These are phyloP conservation scores for Babesia ovata DNA, from an alignment of 169 alveolate species.

Conservation along the genomic window DNA sequence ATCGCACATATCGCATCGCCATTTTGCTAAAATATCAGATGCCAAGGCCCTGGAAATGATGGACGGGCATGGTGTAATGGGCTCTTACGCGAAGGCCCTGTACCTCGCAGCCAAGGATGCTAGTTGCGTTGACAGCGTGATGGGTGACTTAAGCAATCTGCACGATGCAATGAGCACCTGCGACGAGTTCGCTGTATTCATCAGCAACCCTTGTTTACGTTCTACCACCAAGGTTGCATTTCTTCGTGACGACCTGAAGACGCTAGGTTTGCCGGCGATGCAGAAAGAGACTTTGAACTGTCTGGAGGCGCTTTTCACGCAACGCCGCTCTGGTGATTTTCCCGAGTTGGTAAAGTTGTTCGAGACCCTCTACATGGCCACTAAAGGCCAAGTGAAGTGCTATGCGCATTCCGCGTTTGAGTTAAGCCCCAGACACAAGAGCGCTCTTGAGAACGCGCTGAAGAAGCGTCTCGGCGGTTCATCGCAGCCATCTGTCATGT, in stretches of 20 bases:
- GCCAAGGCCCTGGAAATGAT: slow-evolving; percentile 19
- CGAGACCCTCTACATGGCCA: slow-evolving; percentile 55
- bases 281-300: slow-evolving; percentile 61
- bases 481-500: slow-evolving; percentile 37
- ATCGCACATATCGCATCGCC: slow-evolving; percentile 9
- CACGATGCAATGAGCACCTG: slow-evolving; percentile 18
- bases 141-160: slow-evolving; percentile 54
- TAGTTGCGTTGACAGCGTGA: slow-evolving; percentile 40
- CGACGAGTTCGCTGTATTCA: slow-evolving; percentile 47
- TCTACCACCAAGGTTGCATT: slow-evolving; percentile 50
- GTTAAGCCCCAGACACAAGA: slow-evolving; percentile 39
- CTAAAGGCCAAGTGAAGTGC: slow-evolving; percentile 59
- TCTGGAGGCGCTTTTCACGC: slow-evolving; percentile 56
- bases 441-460: slow-evolving; percentile 33
- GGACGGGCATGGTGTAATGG: slow-evolving; percentile 65
- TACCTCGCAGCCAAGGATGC: slow-evolving; percentile 56
- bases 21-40: slow-evolving; percentile 4
- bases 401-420: slow-evolving; percentile 51
- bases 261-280: slow-evolving; percentile 33
- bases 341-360: slow-evolving; percentile 42
- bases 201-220: slow-evolving; percentile 56
- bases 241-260: slow-evolving; percentile 44
- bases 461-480: slow-evolving; percentile 54
- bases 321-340: slow-evolving; percentile 49
- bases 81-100: slow-evolving; percentile 70